phyloP scores from a whole-genome alignment of 129 eudicot genomes.

The Tanacetum coccineum region DNA sequence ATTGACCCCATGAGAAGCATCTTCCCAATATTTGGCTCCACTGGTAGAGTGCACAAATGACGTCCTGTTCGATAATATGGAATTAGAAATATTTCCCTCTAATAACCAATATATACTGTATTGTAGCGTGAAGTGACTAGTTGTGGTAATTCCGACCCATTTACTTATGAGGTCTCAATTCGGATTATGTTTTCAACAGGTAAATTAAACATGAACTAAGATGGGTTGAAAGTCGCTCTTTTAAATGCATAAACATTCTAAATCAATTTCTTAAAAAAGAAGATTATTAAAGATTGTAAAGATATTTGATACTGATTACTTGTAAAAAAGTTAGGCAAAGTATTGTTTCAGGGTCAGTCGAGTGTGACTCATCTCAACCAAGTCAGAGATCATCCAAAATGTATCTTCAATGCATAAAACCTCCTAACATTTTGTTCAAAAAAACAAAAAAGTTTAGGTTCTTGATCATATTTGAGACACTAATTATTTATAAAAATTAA shows the following conservation, averaged over 20 bases:
- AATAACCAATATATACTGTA: background rate
- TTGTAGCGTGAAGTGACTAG: background rate
- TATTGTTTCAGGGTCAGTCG: too few species aligned
- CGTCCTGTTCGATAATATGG: slow-evolving; percentile 51
- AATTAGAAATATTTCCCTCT: background rate
- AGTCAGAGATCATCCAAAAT: too few species aligned
- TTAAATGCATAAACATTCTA: too few species aligned
- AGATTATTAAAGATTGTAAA: too few species aligned
- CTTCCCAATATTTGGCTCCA: slow-evolving; percentile 96
- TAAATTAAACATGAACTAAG: background rate
- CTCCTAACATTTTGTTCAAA: background rate
- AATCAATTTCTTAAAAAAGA: too few species aligned
- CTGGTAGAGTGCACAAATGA: slow-evolving; percentile 87
- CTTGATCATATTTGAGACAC: background rate
- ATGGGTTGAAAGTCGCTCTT: background rate
- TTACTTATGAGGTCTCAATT: background rate
- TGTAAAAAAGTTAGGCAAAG: too few species aligned
- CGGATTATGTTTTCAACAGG: background rate
- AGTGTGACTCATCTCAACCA: too few species aligned
- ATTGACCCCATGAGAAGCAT: slow-evolving; percentile 99
- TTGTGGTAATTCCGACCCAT: background rate
- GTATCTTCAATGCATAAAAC: too few species aligned
- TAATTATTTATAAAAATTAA: background rate
- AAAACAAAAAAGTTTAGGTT: background rate
- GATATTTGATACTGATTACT: too few species aligned